A percentile compares a stretch with the other conserved stretches of the same genome.
These are phyloP conservation scores for Ophiostoma sp. DNA, from an alignment of 2,329 filamentous ascomycete genomes.

Conservation along the genomic window DNA sequence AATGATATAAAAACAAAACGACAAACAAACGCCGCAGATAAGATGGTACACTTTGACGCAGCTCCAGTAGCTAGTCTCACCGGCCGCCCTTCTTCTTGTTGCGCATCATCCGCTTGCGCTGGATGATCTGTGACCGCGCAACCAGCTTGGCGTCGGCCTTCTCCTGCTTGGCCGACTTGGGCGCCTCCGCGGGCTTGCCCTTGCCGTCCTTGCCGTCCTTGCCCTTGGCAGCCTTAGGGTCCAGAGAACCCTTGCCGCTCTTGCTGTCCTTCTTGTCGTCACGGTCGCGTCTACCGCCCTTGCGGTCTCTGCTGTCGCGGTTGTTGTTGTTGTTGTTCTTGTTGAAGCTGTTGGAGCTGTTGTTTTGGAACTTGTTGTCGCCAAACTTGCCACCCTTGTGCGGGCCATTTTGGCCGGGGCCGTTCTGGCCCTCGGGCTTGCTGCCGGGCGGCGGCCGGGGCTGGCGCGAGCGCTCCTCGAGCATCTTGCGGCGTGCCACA, in stretches of 20 bases:
- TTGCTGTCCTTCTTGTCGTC: slow-evolving; percentile 28
- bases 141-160: slow-evolving; percentile 36
- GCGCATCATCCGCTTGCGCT: slow-evolving; percentile 73
- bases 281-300: slow-evolving; percentile 40
- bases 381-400: slow-evolving; percentile 7
- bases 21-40: not conserved
- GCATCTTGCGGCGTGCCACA: slow-evolving; percentile 68
- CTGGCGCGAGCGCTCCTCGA: slow-evolving; percentile 44
- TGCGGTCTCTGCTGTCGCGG: slow-evolving; percentile 31
- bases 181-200: slow-evolving; percentile 5
- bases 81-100: slow-evolving; percentile 51
- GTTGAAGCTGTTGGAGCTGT: slow-evolving; percentile 15
- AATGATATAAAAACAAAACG: not conserved
- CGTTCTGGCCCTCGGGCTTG: slow-evolving; percentile 32
- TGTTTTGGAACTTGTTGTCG: slow-evolving; percentile 8
- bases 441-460: slow-evolving; percentile 24
- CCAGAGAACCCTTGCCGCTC: slow-evolving; percentile 5
- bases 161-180: slow-evolving; percentile 26
- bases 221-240: slow-evolving; percentile 1
- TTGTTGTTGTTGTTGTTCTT: slow-evolving; percentile 27
- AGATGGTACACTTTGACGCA: not conserved
- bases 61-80: not conserved
- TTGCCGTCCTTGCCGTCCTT: not conserved
- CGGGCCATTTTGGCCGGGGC: slow-evolving; percentile 14
- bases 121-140: slow-evolving; percentile 70